phyloP scores from a whole-genome alignment of 169 alveolate species.

The Eimeria sp. region DNA sequence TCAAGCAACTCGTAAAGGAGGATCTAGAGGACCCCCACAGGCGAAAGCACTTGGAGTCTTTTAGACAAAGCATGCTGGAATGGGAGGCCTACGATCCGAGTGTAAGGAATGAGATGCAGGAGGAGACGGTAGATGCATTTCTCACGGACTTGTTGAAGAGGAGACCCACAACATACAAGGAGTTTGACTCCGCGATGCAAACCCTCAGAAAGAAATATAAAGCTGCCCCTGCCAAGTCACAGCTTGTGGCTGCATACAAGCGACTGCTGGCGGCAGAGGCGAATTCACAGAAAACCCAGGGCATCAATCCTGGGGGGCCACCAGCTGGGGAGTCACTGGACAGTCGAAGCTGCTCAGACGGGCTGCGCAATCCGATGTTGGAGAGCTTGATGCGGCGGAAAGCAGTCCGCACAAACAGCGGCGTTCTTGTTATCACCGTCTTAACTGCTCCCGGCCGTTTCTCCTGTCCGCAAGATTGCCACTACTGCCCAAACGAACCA shows the following conservation, averaged over 20 bases:
- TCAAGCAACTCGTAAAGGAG: slow-evolving; percentile 80
- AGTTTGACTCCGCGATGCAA: slow-evolving; percentile 81
- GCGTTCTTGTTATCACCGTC: slow-evolving; percentile 97
- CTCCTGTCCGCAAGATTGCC: slow-evolving; percentile 96
- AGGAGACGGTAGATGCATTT: slow-evolving; percentile 78
- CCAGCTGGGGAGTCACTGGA: background rate
- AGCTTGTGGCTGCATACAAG: slow-evolving; percentile 85
- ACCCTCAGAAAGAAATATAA: slow-evolving; percentile 81
- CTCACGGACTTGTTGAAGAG: slow-evolving; percentile 80
- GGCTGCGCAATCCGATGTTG: slow-evolving; percentile 77
- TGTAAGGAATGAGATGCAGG: slow-evolving; percentile 66
- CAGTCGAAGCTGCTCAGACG: slow-evolving; percentile 78
- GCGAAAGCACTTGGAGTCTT: slow-evolving; percentile 86
- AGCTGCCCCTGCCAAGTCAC: slow-evolving; percentile 86
- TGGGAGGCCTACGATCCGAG: slow-evolving; percentile 86
- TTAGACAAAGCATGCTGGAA: slow-evolving; percentile 85
- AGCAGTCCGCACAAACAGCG: slow-evolving; percentile 94
- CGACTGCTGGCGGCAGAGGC: slow-evolving; percentile 78
- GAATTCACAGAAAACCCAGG: background rate
- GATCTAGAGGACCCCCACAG: slow-evolving; percentile 87
- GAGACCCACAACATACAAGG: slow-evolving; percentile 80
- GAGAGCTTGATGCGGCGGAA: slow-evolving; percentile 89
- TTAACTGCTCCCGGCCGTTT: slow-evolving; percentile 97
- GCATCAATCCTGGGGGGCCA: background rate
- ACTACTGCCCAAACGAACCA: slow-evolving; percentile 97